A percentile compares a stretch with the other conserved stretches of the same genome.
Evolutionary conservation across 306 rosid genomes (phyloP).

Genomic region (Boehmeria nivea): DNA sequence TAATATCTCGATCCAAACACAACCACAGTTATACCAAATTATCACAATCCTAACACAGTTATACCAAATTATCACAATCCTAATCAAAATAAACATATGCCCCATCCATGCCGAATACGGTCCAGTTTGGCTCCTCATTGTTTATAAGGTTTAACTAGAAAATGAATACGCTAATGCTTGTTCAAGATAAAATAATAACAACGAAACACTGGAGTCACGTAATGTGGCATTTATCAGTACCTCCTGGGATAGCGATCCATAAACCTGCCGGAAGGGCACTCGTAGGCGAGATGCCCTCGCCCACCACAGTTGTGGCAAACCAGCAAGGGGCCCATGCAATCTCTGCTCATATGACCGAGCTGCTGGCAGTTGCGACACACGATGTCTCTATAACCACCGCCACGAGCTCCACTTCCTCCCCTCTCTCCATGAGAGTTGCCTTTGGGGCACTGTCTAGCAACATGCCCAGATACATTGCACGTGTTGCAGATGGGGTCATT

Average conservation of each 20-base stretch:
- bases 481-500: slow-evolving; percentile 88
- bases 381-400: slow-evolving; percentile 57
- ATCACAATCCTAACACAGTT: too few relatives aligned
- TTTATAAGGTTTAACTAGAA: too few relatives aligned
- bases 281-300: slow-evolving; percentile 91
- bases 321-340: slow-evolving; percentile 95
- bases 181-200: slow-evolving; percentile 7
- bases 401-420: slow-evolving; percentile 25
- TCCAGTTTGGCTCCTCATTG: too few relatives aligned
- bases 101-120: too few relatives aligned
- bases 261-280: slow-evolving; percentile 94
- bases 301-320: slow-evolving; percentile 98
- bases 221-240: slow-evolving; percentile 66
- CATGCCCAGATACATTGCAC: slow-evolving; percentile 94
- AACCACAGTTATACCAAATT: too few relatives aligned
- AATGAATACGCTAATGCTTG: background rate
- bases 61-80: too few relatives aligned
- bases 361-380: slow-evolving; percentile 93
- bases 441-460: slow-evolving; percentile 89
- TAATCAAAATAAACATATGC: too few relatives aligned
- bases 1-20: too few relatives aligned
- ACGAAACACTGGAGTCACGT: slow-evolving; percentile 4
- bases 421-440: slow-evolving; percentile 54
- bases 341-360: slow-evolving; percentile 93
- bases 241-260: slow-evolving; percentile 90